phyloP scores from a whole-genome alignment of 768 basidiomycete species.

The Daedaleopsis nitida region DNA sequence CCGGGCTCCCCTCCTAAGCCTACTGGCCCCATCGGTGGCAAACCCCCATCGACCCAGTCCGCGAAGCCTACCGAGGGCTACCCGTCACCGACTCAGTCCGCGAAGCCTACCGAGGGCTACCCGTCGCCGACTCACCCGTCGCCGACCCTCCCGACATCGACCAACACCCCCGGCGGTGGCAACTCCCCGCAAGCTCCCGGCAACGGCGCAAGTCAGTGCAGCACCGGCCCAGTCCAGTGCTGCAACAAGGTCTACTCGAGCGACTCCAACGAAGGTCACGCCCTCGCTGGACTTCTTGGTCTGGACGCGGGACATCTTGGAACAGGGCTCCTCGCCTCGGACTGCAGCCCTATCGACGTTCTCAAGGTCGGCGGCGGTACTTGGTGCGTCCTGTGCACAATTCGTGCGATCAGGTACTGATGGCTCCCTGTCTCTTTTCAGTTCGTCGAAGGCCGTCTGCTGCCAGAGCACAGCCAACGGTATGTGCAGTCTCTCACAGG shows the following conservation, averaged over 20 bases:
- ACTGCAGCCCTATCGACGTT: conserved; percentile 10
- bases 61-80: background rate
- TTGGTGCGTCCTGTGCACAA: conserved; percentile 2
- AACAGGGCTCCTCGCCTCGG: conserved; percentile 1
- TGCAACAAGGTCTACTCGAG: conserved; percentile 6
- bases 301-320: conserved; percentile 4
- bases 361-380: background rate
- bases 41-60: background rate
- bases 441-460: conserved; percentile 12
- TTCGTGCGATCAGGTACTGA: background rate
- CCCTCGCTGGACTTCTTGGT: conserved; percentile 7
- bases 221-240: conserved; percentile 12
- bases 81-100: background rate
- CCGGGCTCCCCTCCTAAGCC: background rate
- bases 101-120: background rate
- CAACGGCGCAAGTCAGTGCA: conserved; percentile 2
- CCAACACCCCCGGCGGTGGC: background rate
- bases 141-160: background rate
- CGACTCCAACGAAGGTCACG: background rate
- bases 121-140: background rate
- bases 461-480: conserved; percentile 14
- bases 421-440: background rate
- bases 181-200: background rate
- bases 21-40: background rate
- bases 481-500: background rate